A percentile compares a stretch with the other conserved stretches of the same genome.
phyloP scores from a whole-genome alignment of 805 yeast species.

The Candida maesae region DNA sequence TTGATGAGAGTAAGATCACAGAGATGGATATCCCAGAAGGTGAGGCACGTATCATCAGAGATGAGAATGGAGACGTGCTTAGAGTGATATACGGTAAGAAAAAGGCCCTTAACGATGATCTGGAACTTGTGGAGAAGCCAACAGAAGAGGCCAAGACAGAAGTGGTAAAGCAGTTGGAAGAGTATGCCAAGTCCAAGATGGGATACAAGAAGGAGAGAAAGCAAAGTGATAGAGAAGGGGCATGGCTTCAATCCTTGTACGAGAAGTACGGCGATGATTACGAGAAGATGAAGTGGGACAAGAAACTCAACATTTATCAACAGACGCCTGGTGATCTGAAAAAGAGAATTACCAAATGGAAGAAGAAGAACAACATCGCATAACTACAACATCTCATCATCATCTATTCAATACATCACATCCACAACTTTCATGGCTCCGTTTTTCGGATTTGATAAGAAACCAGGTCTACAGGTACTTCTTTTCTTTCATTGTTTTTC shows the following conservation, averaged over 20 bases:
- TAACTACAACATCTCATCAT: too few relatives aligned
- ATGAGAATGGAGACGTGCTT: constrained; percentile 61
- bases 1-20: constrained; percentile 25
- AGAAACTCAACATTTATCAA: constrained; percentile 76
- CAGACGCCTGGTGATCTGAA: constrained; percentile 81
- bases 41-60: constrained; percentile 72
- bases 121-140: constrained; percentile 31
- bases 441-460: too few relatives aligned
- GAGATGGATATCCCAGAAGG: constrained; percentile 66
- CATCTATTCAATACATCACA: too few relatives aligned
- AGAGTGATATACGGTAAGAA: constrained; percentile 70
- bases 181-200: constrained; percentile 41
- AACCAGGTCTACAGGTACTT: too few relatives aligned
- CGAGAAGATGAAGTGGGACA: constrained; percentile 89
- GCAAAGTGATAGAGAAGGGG: constrained; percentile 69
- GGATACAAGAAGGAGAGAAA: constrained; percentile 43
- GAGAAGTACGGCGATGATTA: constrained; percentile 86
- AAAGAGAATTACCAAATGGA: constrained; percentile 70
- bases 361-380: constrained; percentile 38
- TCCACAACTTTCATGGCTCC: too few relatives aligned
- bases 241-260: constrained; percentile 62
- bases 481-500: too few relatives aligned
- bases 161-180: constrained; percentile 69
- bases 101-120: constrained; percentile 34
- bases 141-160: constrained; percentile 38